Base-by-base conservation (phyloP, 129 eudicot species). In the Deinandra increscens region DNA sequence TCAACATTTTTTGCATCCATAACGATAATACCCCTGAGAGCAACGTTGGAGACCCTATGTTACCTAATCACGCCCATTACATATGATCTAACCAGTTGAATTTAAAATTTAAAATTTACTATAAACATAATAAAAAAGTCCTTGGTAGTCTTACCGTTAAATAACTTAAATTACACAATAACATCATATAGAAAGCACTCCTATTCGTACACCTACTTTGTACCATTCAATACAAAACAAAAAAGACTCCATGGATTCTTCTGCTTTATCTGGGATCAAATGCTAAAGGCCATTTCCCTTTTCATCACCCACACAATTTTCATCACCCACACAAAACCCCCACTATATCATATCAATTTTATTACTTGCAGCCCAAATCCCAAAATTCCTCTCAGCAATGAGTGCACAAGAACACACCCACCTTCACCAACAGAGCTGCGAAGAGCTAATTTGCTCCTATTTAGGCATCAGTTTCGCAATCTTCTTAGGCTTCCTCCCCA, bases 381-480 rank as follows among this genome's bases (percentile, higher is more conserved):
- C 73, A 26, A 66, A 62, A 48, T 37, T 31, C 69, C 48, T 48
- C 44, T 43, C 41, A 15, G 11, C 51, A 39, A 81, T 84, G 85
- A 81, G 62, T 31, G 68, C 80, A 51, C 74, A 79, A 61, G 68
- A 77, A 67, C 65, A 45, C 34, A 22, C 34, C 49, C 14, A 44
- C 4, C 49, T 2, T n/a, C 51, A 45, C 11, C 66, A 74, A 71
- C 60, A 49, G 13, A 77, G 48, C 37, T 41, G 66, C 7, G 69
- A 66, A 46, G 70, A 79, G 13, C 72, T 84, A 9, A 46, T 86
- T 3, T 50, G 85, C 61, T 66, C 94, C 0, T 92, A 88, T 64
- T 42, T 92, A n/a, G 98, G 98, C 44, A 48, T 92, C 6, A 82
- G 91, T 60, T 92, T 92, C 69, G 73, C 96, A 43, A 36, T 88